Percentiles rank a stretch among this genome's conserved stretches.
phyloP scores from a whole-genome alignment of 192 early-diverging fungal genomes.

The Coemansia sp. region DNA sequence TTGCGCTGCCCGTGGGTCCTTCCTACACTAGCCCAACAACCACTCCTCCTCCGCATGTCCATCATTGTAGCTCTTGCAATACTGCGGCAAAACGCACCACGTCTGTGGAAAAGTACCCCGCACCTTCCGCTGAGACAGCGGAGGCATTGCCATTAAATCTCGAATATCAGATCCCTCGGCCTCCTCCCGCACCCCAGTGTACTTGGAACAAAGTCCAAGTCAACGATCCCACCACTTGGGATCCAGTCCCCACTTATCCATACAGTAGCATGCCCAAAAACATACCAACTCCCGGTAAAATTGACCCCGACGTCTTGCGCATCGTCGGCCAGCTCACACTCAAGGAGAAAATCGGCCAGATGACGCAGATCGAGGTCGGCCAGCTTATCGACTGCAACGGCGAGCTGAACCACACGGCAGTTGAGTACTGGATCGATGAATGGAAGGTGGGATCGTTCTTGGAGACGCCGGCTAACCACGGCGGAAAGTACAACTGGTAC shows the following conservation, averaged over 20 bases:
- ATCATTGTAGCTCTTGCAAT: neutral
- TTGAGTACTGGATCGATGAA: too few species aligned
- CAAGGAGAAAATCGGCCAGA: slow-evolving; percentile 66
- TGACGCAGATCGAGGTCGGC: slow-evolving; percentile 29
- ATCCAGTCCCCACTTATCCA: slow-evolving; percentile 17
- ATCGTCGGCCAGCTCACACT: slow-evolving; percentile 56
- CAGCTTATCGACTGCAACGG: too few species aligned
- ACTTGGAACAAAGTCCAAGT: slow-evolving; percentile 19
- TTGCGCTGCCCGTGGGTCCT: neutral
- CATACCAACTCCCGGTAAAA: slow-evolving; percentile 1
- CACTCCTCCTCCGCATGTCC: neutral
- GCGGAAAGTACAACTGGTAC: too few species aligned
- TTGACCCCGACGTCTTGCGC: slow-evolving; percentile 58
- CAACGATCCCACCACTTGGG: slow-evolving; percentile 20
- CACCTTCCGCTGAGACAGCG: neutral
- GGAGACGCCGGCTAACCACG: too few species aligned
- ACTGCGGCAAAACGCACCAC: neutral
- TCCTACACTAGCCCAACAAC: neutral
- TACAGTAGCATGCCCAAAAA: neutral
- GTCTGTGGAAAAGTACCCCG: neutral
- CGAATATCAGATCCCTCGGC: neutral
- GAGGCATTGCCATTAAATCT: neutral
- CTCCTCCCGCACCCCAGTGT: slow-evolving; percentile 2
- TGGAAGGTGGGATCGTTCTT: too few species aligned
- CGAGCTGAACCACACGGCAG: too few species aligned